Percentiles rank a stretch among this genome's conserved stretches.
Conservation (phyloP, 352 stramenopile genomes). For the Globisporangium carolinianum region DNA sequence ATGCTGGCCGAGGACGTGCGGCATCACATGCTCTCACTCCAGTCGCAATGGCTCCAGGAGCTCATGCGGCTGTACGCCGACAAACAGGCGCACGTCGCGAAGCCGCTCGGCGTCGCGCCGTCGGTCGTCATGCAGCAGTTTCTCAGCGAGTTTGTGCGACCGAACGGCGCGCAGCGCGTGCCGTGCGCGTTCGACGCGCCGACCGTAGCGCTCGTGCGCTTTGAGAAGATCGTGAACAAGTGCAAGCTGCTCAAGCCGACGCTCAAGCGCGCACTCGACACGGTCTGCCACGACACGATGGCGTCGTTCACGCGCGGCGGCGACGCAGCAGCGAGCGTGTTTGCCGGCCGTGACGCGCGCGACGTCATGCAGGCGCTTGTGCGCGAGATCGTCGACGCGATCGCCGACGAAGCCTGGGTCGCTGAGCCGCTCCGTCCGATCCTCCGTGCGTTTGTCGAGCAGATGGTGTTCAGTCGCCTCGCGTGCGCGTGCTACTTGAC, state of each 20-base stretch:
- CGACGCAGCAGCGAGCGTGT: slow-evolving; percentile 22
- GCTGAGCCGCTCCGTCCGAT: slow-evolving; percentile 15
- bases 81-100: slow-evolving; percentile 20
- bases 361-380: slow-evolving; percentile 72
- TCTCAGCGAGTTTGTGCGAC: slow-evolving; percentile 23
- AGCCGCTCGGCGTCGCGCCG: slow-evolving; percentile 8
- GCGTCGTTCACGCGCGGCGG: slow-evolving; percentile 29
- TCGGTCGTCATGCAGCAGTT: slow-evolving; percentile 26
- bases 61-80: slow-evolving; percentile 41
- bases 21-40: slow-evolving; percentile 48
- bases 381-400: slow-evolving; percentile 47
- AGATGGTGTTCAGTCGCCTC: slow-evolving; percentile 72
- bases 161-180: slow-evolving; percentile 14
- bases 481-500: slow-evolving; percentile 54
- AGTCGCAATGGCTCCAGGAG: slow-evolving; percentile 47
- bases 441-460: slow-evolving; percentile 52
- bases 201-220: slow-evolving; percentile 38
- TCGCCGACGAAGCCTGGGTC: slow-evolving; percentile 33
- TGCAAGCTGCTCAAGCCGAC: slow-evolving; percentile 50
- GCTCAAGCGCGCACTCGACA: slow-evolving; percentile 60
- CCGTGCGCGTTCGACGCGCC: slow-evolving; percentile 36
- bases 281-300: slow-evolving; percentile 61
- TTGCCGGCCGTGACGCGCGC: slow-evolving; percentile 36
- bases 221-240: slow-evolving; percentile 62
- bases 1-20: slow-evolving; percentile 56